A percentile compares a stretch with the other conserved stretches of the same genome.
Evolutionary conservation across 805 yeast species (phyloP).

Genomic region (Schizosaccharomyces japonicus): DNA sequence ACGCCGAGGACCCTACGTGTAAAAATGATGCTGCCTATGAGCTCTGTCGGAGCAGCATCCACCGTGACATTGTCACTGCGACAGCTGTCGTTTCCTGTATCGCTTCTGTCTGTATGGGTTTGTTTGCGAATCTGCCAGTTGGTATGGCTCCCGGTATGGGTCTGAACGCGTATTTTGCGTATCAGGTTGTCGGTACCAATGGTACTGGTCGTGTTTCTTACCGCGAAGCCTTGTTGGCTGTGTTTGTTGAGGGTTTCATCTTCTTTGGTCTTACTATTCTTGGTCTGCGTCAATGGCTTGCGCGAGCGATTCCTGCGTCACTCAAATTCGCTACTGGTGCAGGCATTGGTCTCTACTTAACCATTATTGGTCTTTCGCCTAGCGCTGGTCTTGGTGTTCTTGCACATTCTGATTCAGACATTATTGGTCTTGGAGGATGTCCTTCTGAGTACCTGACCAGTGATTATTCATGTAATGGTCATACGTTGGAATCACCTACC

Average conservation of each 20-base stretch:
- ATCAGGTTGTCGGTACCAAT: slow-evolving; percentile 12
- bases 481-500: slow-evolving; percentile 9
- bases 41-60: slow-evolving; percentile 8
- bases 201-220: slow-evolving; percentile 11
- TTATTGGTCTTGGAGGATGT: slow-evolving; percentile 11
- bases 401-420: slow-evolving; percentile 10
- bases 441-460: slow-evolving; percentile 8
- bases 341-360: slow-evolving; percentile 11
- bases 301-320: slow-evolving; percentile 11
- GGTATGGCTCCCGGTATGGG: slow-evolving; percentile 13
- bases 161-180: slow-evolving; percentile 12
- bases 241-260: slow-evolving; percentile 12
- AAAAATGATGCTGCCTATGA: slow-evolving; percentile 9
- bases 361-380: slow-evolving; percentile 11
- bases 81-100: slow-evolving; percentile 12
- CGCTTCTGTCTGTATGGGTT: slow-evolving; percentile 11
- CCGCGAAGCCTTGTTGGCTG: slow-evolving; percentile 11
- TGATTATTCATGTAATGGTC: slow-evolving; percentile 8
- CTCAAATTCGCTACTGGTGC: slow-evolving; percentile 12
- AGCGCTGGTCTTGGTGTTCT: slow-evolving; percentile 12
- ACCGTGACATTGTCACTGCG: slow-evolving; percentile 11
- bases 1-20: slow-evolving; percentile 9
- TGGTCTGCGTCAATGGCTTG: slow-evolving; percentile 13
- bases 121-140: slow-evolving; percentile 11
- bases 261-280: slow-evolving; percentile 11